phyloP scores from a whole-genome alignment of 2,329 filamentous ascomycete species.

The Epichloe festucae region DNA sequence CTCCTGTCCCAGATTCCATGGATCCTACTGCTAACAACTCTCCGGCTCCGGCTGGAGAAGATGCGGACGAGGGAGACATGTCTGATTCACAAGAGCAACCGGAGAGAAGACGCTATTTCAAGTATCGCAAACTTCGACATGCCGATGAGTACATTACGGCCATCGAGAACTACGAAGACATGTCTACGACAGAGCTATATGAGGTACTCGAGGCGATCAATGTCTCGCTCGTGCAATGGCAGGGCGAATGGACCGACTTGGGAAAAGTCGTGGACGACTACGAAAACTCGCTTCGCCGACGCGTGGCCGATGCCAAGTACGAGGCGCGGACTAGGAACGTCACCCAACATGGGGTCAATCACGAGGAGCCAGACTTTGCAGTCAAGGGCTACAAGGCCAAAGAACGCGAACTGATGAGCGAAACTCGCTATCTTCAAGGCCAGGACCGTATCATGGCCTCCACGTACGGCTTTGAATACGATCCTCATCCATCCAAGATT shows the following conservation, averaged over 20 bases:
- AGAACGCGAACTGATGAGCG: conserved; percentile 28
- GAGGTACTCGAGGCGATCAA: conserved; percentile 31
- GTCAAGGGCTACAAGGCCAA: conserved; percentile 40
- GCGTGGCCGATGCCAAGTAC: conserved; percentile 34
- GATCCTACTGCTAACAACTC: conserved; percentile 25
- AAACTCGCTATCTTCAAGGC: conserved; percentile 33
- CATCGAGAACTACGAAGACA: conserved; percentile 36
- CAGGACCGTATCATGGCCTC: conserved; percentile 48
- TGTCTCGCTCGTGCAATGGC: conserved; percentile 35
- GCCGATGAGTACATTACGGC: conserved; percentile 34
- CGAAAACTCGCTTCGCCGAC: conserved; percentile 41
- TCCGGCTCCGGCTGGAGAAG: conserved; percentile 24
- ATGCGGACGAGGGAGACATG: conserved; percentile 23
- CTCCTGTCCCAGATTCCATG: conserved; percentile 25
- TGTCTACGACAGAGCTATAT: conserved; percentile 33
- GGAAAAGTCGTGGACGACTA: conserved; percentile 41
- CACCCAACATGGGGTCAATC: conserved; percentile 25
- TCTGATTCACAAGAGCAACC: conserved; percentile 21
- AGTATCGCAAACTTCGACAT: conserved; percentile 37
- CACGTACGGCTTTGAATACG: conserved; percentile 48
- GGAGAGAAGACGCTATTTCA: conserved; percentile 21
- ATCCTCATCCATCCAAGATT: conserved; percentile 42
- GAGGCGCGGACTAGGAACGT: conserved; percentile 31
- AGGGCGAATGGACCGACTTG: conserved; percentile 39
- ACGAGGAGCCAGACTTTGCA: conserved; percentile 38